Evolutionary conservation across 495 filamentous ascomycete genomes (phyloP), one percentile per base, ranked within the genome.

Genomic region (Penicillium manginii): DNA sequence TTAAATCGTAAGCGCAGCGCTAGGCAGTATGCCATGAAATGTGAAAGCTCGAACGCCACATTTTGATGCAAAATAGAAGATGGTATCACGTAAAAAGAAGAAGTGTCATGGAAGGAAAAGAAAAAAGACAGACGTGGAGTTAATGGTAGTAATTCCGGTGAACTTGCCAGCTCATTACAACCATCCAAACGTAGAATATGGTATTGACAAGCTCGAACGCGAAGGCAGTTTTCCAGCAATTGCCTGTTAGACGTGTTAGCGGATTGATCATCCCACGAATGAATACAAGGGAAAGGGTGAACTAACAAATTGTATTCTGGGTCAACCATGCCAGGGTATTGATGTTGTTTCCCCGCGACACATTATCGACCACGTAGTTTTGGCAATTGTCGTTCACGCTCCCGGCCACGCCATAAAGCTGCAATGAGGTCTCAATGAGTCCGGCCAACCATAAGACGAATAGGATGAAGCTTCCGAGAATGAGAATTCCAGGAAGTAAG

Each of bases 381-480:
- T 89, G 82, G 74, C 96, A 99, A 66, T 91, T 92, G 58, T 81
- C 81, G 73, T 85, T 91, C 55, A 98, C 86, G 54, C 86, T 89
- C 11, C 85, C 87, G 3, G 75, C 69, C 6, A 90, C 86, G 2
- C 91, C 90, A 80, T 93, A 99, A 17, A 99, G 83, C 75, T 97
- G 90, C 60, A 99, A 86, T 29, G 84, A 83, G 4, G 91, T 89
- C 65, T 96, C 93, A 67, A 99, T 86, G n/a, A 96, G 76, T 1
- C 93, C 93, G 7, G 93, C 91, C 47, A 97, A 80, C 87, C 87
- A 99, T 33, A 99, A 82, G 0, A 96, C 86, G 68, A 97, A 94
- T 55, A 97, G 86, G 64, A 99, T 89, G 80, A 99, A 98, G 69
- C 89, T 88, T 60, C 88, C 88, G 49, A 98, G 81, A 66, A 98